Conservation (phyloP, 345 rosid species). For the Eucalyptus shirleyi region DNA sequence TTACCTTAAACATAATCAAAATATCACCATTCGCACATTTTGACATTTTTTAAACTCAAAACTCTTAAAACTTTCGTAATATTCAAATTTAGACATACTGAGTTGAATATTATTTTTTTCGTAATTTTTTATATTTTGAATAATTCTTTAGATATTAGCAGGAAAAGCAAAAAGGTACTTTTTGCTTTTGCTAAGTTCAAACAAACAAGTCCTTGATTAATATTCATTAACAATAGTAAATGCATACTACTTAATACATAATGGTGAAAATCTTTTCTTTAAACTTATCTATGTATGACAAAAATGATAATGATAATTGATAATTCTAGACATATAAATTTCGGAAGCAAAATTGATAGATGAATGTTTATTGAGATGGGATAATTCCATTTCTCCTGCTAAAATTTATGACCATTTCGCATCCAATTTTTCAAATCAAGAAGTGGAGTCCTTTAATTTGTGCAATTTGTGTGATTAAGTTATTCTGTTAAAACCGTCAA, state of each 20-base stretch:
- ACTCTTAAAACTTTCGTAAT: not conserved
- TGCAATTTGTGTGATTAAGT: not conserved
- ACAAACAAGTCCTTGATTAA: not conserved
- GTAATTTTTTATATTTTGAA: too few relatives aligned
- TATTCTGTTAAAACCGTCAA: rapidly evolving
- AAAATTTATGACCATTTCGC: not conserved
- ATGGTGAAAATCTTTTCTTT: not conserved
- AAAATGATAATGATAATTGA: not conserved
- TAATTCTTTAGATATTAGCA: not conserved
- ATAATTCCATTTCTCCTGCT: not conserved
- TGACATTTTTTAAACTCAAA: not conserved
- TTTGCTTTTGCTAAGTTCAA: not conserved
- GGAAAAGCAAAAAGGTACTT: not conserved
- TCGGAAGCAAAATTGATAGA: not conserved
- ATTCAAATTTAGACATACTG: not conserved
- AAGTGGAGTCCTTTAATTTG: not conserved
- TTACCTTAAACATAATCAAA: not conserved
- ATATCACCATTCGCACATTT: not conserved
- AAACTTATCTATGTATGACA: not conserved
- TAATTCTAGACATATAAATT: not conserved
- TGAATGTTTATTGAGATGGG: not conserved
- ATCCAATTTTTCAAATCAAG: not conserved
- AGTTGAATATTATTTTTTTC: not conserved
- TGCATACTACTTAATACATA: not conserved
- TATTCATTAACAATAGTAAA: not conserved